phyloP scores from a whole-genome alignment of 805 yeast genomes.

The Yamadazyma tumulicola region DNA sequence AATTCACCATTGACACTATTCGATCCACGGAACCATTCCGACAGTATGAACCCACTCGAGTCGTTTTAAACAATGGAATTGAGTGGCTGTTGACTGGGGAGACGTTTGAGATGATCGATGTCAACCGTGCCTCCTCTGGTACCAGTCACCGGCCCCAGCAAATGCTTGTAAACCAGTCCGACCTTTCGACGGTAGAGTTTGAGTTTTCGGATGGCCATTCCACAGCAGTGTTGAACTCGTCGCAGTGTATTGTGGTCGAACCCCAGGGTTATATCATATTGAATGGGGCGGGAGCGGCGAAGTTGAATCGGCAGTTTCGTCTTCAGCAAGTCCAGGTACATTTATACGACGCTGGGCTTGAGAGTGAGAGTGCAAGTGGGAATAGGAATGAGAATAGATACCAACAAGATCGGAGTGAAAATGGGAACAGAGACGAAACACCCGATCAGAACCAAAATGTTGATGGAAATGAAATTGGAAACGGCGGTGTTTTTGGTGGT shows the following conservation, averaged over 20 bases:
- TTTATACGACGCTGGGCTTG: slow-evolving; percentile 6
- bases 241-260: slow-evolving; percentile 42
- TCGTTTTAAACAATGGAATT: slow-evolving; percentile 17
- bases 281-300: slow-evolving; percentile 33
- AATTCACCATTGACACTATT: not conserved
- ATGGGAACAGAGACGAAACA: too few relatives aligned
- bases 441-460: too few relatives aligned
- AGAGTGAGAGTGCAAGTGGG: not conserved
- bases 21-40: not conserved
- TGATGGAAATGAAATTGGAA: too few relatives aligned
- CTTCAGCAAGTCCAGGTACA: slow-evolving; percentile 25
- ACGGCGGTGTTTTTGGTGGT: too few relatives aligned
- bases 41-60: slow-evolving; percentile 19
- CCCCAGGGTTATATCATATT: slow-evolving; percentile 37
- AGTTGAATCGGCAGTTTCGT: slow-evolving; percentile 17
- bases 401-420: too few relatives aligned
- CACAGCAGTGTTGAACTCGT: slow-evolving; percentile 27
- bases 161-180: slow-evolving; percentile 26
- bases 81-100: slow-evolving; percentile 25
- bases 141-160: slow-evolving; percentile 8
- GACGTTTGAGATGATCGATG: slow-evolving; percentile 19
- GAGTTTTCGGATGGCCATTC: slow-evolving; percentile 18
- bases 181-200: slow-evolving; percentile 22
- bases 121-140: slow-evolving; percentile 5
- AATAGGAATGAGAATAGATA: not conserved